Evolutionary conservation across 202 grass and related monocot species (phyloP).

Genomic region (Hordeum pubiflorum): DNA sequence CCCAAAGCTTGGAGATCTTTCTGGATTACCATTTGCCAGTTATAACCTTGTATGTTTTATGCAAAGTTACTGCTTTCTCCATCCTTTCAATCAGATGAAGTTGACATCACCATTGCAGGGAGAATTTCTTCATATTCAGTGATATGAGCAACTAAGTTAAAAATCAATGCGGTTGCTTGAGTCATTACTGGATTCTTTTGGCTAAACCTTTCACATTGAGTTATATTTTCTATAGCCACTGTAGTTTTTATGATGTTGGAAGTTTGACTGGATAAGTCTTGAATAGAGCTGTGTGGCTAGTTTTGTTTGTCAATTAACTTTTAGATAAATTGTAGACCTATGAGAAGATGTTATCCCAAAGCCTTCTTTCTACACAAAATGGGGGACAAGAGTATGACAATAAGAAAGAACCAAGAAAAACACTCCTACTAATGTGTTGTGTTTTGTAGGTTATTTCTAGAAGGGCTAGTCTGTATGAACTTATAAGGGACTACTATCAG

Average conservation of each 20-base stretch:
- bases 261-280: constrained; percentile 11
- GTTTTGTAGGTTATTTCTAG: constrained; percentile 70
- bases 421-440: background rate
- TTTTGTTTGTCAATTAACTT: background rate
- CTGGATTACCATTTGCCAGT: background rate
- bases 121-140: background rate
- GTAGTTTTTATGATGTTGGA: background rate
- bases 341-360: background rate
- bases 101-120: background rate
- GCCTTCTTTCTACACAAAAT: background rate
- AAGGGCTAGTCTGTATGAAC: constrained; percentile 74
- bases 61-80: constrained; percentile 1
- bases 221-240: background rate
- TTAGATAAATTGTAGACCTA: constrained; percentile 1
- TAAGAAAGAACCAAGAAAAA: constrained; percentile 1
- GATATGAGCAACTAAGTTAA: background rate
- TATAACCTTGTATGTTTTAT: background rate
- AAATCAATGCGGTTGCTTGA: background rate
- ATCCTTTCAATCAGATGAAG: constrained; percentile 16
- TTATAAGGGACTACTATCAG: constrained; percentile 71
- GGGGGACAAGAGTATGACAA: background rate
- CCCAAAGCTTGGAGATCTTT: background rate
- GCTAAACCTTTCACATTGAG: background rate
- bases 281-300: background rate
- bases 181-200: constrained; percentile 8